Percentiles rank a stretch among this genome's conserved stretches.
Evolutionary conservation across 768 basidiomycete species (phyloP).

Genomic region (Collybia mongolica): DNA sequence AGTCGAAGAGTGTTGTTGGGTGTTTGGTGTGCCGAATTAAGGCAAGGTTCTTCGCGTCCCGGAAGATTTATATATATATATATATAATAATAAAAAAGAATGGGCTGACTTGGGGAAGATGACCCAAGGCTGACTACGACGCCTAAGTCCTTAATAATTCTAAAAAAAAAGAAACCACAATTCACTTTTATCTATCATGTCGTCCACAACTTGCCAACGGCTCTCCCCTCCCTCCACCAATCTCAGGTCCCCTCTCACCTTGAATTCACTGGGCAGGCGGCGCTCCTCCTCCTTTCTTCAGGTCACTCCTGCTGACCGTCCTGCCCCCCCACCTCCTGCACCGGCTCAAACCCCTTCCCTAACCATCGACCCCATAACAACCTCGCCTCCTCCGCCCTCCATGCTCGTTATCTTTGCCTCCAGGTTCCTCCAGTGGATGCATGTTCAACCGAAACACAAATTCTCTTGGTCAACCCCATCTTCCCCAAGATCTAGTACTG

Average conservation of each 20-base stretch:
- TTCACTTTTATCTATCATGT: slow-evolving; percentile 11
- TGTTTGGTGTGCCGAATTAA: background rate
- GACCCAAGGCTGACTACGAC: background rate
- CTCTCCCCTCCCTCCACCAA: slow-evolving; percentile 48
- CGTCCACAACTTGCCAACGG: slow-evolving; percentile 15
- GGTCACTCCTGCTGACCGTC: slow-evolving; percentile 15
- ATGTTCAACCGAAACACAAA: slow-evolving; percentile 39
- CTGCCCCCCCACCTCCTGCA: slow-evolving; percentile 16
- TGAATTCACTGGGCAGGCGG: slow-evolving; percentile 53
- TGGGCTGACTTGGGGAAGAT: slow-evolving; percentile 2
- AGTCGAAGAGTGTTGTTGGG: background rate
- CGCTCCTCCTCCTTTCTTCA: slow-evolving; percentile 50
- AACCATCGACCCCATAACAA: slow-evolving; percentile 13
- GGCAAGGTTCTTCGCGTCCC: no score
- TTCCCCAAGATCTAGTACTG: slow-evolving; percentile 36
- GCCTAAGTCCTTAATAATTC: no score
- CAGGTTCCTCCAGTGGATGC: slow-evolving; percentile 53
- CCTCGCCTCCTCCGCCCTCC: slow-evolving; percentile 29
- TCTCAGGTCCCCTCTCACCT: slow-evolving; percentile 50
- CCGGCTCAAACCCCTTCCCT: slow-evolving; percentile 8
- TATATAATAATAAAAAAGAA: no score
- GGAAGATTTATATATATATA: background rate
- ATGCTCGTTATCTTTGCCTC: slow-evolving; percentile 54
- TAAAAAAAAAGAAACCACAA: background rate
- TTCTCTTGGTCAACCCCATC: slow-evolving; percentile 46